A percentile compares a stretch with the other conserved stretches of the same genome.
phyloP scores from a whole-genome alignment of 1,284 basidiomycete species.

The Neonothopanus nambi region DNA sequence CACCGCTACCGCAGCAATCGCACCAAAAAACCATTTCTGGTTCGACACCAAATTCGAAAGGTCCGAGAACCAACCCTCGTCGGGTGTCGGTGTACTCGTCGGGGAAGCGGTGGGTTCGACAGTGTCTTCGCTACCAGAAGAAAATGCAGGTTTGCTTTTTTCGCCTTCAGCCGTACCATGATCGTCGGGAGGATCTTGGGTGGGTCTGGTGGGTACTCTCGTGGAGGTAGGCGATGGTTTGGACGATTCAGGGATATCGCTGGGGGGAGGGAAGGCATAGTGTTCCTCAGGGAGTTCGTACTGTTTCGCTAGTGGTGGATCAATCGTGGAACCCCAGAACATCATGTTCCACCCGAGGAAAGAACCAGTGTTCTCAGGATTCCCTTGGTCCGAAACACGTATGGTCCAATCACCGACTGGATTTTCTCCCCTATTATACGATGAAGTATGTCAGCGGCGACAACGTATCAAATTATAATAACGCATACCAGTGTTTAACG shows the following conservation, averaged over 20 bases:
- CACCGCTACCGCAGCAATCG: slow-evolving; percentile 65
- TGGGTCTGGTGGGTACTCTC: slow-evolving; percentile 80
- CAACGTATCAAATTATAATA: slow-evolving; percentile 1
- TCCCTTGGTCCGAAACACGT: slow-evolving; percentile 77
- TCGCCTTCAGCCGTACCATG: slow-evolving; percentile 76
- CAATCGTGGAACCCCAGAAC: slow-evolving; percentile 90
- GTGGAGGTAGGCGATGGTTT: slow-evolving; percentile 32
- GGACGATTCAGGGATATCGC: slow-evolving; percentile 19
- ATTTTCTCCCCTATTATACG: slow-evolving; percentile 78
- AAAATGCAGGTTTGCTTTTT: slow-evolving; percentile 65
- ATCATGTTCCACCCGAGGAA: slow-evolving; percentile 93
- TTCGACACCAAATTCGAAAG: slow-evolving; percentile 76
- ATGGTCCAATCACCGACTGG: slow-evolving; percentile 94
- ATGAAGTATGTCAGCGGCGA: slow-evolving; percentile 20
- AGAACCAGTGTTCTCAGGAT: slow-evolving; percentile 61
- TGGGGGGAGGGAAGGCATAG: slow-evolving; percentile 54
- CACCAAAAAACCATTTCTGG: slow-evolving; percentile 86
- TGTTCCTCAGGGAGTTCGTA: slow-evolving; percentile 65
- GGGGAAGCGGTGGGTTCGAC: slow-evolving; percentile 35
- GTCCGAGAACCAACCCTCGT: slow-evolving; percentile 86
- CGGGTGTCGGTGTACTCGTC: slow-evolving; percentile 56
- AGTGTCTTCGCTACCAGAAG: slow-evolving; percentile 28
- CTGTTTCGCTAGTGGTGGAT: slow-evolving; percentile 65
- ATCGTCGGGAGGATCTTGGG: slow-evolving; percentile 83
- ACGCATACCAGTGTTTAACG: slow-evolving; percentile 91